These are phyloP conservation scores for Vaccinium corymbosum DNA, from an alignment of 148 eudicot genomes.

Conservation along the genomic window DNA sequence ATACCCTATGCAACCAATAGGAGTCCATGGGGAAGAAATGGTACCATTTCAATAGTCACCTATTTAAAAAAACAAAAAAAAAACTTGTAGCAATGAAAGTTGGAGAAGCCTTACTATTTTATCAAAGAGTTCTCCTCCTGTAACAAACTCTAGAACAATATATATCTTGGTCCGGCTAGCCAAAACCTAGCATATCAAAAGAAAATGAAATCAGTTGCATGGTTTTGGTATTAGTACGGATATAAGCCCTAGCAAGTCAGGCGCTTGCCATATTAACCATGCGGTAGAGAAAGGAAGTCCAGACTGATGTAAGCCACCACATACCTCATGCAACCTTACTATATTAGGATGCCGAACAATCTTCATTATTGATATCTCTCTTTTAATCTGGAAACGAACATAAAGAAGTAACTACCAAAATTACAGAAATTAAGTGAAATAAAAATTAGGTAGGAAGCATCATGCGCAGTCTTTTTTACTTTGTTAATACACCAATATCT, in stretches of 20 bases:
- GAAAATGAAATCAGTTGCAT: slow-evolving; percentile 1
- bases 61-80: neutral
- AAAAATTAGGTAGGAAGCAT: neutral
- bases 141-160: slow-evolving; percentile 83
- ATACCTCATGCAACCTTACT: slow-evolving; percentile 85
- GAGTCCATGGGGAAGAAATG: neutral
- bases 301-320: neutral
- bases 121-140: slow-evolving; percentile 96
- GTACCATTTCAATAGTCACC: neutral
- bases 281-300: neutral
- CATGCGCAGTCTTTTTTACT: neutral
- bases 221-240: neutral
- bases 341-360: slow-evolving; percentile 90
- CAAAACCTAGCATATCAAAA: slow-evolving; percentile 61
- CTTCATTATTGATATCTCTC: slow-evolving; percentile 98
- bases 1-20: neutral
- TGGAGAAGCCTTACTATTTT: slow-evolving; percentile 66
- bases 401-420: slow-evolving; percentile 9
- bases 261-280: neutral
- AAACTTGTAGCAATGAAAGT: neutral
- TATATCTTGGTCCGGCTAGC: slow-evolving; percentile 80
- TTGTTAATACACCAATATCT: neutral
- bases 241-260: slow-evolving; percentile 14
- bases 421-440: neutral
- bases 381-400: slow-evolving; percentile 63